Percentiles rank a stretch among this genome's conserved stretches.
Conservation (phyloP, 371 early-diverging fungal genomes). For the Rhizopus arrhizus region DNA sequence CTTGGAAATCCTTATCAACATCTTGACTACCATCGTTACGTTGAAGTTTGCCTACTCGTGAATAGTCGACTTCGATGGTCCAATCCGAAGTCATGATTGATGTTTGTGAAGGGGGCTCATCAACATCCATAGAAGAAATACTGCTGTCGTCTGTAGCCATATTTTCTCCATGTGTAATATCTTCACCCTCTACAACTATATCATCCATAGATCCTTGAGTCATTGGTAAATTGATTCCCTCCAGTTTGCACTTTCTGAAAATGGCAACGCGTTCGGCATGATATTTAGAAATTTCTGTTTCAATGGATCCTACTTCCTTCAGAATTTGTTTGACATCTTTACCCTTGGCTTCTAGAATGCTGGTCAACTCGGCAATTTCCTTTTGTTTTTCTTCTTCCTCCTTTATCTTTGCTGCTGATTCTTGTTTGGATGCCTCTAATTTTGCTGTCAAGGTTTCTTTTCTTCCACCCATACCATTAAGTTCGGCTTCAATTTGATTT, state of each 20-base stretch:
- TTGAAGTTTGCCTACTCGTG: constrained; percentile 53
- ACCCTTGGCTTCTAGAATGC: constrained; percentile 59
- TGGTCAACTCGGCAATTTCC: constrained; percentile 61
- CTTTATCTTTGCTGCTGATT: constrained; percentile 47
- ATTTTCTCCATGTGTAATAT: constrained; percentile 8
- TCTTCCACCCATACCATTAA: constrained; percentile 43
- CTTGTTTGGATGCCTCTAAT: constrained; percentile 27
- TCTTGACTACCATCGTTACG: constrained; percentile 51
- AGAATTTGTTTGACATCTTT: constrained; percentile 68
- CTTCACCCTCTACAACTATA: constrained; percentile 66
- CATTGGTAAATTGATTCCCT: constrained; percentile 87
- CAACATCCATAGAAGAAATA: constrained; percentile 55
- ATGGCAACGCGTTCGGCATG: constrained; percentile 77
- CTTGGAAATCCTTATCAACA: constrained; percentile 71
- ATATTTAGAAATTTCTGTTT: constrained; percentile 75
- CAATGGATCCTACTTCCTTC: constrained; percentile 67
- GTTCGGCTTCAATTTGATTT: constrained; percentile 38
- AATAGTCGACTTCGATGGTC: constrained; percentile 66
- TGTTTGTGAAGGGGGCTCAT: constrained; percentile 43
- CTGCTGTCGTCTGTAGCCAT: constrained; percentile 3
- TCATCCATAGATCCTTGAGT: constrained; percentile 68
- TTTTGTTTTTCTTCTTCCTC: constrained; percentile 56
- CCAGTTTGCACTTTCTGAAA: constrained; percentile 87
- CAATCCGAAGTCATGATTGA: constrained; percentile 51
- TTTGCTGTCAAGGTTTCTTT: constrained; percentile 41